phyloP scores from a whole-genome alignment of 352 stramenopile species.

The Globisporangium perplexum region DNA sequence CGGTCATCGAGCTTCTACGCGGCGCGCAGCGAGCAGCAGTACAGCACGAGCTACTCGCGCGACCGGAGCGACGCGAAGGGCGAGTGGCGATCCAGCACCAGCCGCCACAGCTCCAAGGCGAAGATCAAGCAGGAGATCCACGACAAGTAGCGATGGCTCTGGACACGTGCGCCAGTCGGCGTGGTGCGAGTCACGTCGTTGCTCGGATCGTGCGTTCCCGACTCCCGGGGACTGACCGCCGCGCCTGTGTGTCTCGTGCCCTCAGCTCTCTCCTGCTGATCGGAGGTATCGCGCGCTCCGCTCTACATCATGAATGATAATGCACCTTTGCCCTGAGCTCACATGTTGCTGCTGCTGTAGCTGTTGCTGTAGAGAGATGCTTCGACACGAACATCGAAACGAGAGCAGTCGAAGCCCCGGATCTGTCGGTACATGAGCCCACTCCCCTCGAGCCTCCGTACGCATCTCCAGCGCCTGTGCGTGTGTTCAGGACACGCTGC shows the following conservation, averaged over 20 bases:
- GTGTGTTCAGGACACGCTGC: no score
- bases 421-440: no score
- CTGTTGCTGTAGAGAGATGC: not conserved
- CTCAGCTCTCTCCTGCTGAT: not conserved
- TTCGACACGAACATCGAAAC: no score
- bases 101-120: not conserved
- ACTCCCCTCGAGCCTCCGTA: no score
- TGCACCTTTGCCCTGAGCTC: not conserved
- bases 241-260: not conserved
- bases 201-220: not conserved
- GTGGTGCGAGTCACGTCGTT: not conserved
- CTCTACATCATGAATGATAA: not conserved
- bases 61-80: conserved; percentile 6
- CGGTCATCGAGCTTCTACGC: conserved; percentile 12
- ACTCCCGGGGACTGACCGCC: not conserved
- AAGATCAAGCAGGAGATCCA: conserved; percentile 13
- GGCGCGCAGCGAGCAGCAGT: conserved; percentile 3
- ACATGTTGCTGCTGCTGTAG: no score
- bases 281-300: not conserved
- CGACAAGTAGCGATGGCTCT: not conserved
- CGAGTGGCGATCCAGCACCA: not conserved
- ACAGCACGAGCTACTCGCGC: conserved; percentile 10
- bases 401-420: no score
- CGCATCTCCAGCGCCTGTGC: no score
- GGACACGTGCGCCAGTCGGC: not conserved